These are phyloP conservation scores for Calocera cornea DNA, from an alignment of 768 basidiomycete species.

Conservation along the genomic window DNA sequence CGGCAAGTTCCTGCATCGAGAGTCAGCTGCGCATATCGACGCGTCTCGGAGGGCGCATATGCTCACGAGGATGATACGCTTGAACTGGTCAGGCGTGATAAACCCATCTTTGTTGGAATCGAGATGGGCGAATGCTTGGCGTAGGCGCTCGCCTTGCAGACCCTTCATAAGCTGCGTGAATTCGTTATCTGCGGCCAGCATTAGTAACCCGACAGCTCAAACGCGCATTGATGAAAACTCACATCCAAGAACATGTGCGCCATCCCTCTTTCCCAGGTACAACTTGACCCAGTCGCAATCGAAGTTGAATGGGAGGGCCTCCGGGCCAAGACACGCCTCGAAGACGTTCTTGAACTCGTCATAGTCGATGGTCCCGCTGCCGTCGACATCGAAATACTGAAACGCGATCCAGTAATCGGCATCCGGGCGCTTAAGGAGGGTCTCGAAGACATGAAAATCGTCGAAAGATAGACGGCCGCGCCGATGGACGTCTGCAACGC, in stretches of 20 bases:
- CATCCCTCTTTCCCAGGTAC: constrained; percentile 87
- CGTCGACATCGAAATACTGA: constrained; percentile 91
- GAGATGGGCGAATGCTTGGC: constrained; percentile 88
- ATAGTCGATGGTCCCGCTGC: constrained; percentile 83
- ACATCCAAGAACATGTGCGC: constrained; percentile 85
- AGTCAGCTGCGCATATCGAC: not conserved
- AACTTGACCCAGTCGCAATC: constrained; percentile 95
- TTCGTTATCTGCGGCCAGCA: constrained; percentile 56
- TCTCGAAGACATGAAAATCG: constrained; percentile 93
- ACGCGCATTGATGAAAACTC: constrained; percentile 22
- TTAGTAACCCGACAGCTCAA: constrained; percentile 5
- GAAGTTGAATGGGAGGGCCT: constrained; percentile 87
- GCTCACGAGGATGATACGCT: constrained; percentile 81
- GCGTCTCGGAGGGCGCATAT: not conserved
- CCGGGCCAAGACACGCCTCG: constrained; percentile 58
- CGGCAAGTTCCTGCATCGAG: constrained; percentile 66
- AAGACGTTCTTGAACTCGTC: constrained; percentile 93
- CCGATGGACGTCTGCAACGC: constrained; percentile 67
- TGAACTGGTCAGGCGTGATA: constrained; percentile 87
- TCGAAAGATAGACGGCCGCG: constrained; percentile 80
- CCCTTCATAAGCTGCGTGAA: constrained; percentile 99
- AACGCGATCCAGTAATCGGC: constrained; percentile 97
- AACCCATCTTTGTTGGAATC: constrained; percentile 87
- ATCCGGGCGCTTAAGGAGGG: constrained; percentile 80
- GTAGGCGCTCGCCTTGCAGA: constrained; percentile 89